phyloP scores from a whole-genome alignment of 2,329 filamentous ascomycete genomes.

The Tolypocladium pustulatum region DNA sequence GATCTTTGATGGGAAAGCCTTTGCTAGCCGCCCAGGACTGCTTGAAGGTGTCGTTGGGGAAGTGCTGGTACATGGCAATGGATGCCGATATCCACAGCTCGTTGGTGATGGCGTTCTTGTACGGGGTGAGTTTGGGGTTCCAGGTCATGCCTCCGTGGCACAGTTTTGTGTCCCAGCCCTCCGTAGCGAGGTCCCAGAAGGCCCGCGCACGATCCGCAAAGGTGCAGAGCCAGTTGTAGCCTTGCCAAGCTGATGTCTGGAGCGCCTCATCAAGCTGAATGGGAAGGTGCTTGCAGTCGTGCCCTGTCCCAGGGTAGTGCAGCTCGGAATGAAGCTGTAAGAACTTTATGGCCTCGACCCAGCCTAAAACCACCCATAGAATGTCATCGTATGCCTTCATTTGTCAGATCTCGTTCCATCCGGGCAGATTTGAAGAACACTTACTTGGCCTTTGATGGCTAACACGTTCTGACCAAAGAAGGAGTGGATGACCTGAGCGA shows the following conservation, averaged over 20 bases:
- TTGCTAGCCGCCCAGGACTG: conserved; percentile 47
- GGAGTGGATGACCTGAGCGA: conserved; percentile 63
- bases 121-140: conserved; percentile 70
- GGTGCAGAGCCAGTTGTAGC: conserved; percentile 59
- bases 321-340: conserved; percentile 56
- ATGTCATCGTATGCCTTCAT: conserved; percentile 80
- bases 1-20: conserved; percentile 33
- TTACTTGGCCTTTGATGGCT: conserved; percentile 51
- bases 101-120: conserved; percentile 96
- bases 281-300: conserved; percentile 5
- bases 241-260: conserved; percentile 54
- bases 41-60: conserved; percentile 67
- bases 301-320: conserved; percentile 37
- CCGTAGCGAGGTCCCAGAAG: conserved; percentile 73
- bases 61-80: conserved; percentile 80
- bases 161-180: conserved; percentile 71
- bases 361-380: conserved; percentile 87
- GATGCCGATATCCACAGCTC: conserved; percentile 80
- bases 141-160: conserved; percentile 87
- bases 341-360: conserved; percentile 75
- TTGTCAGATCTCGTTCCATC: background rate
- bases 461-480: conserved; percentile 83
- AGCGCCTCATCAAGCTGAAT: conserved; percentile 8
- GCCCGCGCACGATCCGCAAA: conserved; percentile 76
- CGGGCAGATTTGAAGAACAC: too few relatives aligned